These are phyloP conservation scores for Leptomonas seymouri DNA, from an alignment of 208 protist species.

Conservation along the genomic window DNA sequence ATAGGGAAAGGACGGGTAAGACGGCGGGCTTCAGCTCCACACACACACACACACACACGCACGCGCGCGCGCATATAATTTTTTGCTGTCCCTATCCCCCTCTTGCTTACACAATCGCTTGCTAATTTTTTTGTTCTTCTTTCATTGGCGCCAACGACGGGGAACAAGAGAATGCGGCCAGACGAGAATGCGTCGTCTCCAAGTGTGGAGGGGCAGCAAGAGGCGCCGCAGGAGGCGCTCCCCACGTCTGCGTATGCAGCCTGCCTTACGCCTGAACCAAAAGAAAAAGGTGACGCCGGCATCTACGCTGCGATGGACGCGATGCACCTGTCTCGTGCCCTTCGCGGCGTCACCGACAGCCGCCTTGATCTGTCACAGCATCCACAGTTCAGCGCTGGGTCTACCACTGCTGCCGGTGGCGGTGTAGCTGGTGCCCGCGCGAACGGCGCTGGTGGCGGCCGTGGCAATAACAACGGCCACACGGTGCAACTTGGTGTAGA, in stretches of 20 bases:
- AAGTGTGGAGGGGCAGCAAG: neutral
- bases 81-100: too few relatives aligned
- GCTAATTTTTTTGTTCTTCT: too few relatives aligned
- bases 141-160: too few relatives aligned
- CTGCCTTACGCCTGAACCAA: slow-evolving; percentile 46
- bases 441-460: neutral
- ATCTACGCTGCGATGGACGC: slow-evolving; percentile 79
- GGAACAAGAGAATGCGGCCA: neutral
- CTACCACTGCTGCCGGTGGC: neutral
- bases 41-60: too few relatives aligned
- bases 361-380: slow-evolving; percentile 27
- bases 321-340: slow-evolving; percentile 53
- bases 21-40: too few relatives aligned
- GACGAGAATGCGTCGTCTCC: neutral
- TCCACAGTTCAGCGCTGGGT: neutral
- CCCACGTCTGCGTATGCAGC: neutral
- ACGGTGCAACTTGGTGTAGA: slow-evolving; percentile 24
- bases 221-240: slow-evolving; percentile 1
- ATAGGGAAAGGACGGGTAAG: too few relatives aligned
- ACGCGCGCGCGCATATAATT: too few relatives aligned
- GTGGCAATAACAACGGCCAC: slow-evolving; percentile 8
- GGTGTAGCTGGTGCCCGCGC: neutral
- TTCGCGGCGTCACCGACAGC: slow-evolving; percentile 71
- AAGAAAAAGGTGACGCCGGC: slow-evolving; percentile 75
- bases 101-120: too few relatives aligned